phyloP scores from a whole-genome alignment of 768 basidiomycete genomes.

The Macrolepiota dolichaula region DNA sequence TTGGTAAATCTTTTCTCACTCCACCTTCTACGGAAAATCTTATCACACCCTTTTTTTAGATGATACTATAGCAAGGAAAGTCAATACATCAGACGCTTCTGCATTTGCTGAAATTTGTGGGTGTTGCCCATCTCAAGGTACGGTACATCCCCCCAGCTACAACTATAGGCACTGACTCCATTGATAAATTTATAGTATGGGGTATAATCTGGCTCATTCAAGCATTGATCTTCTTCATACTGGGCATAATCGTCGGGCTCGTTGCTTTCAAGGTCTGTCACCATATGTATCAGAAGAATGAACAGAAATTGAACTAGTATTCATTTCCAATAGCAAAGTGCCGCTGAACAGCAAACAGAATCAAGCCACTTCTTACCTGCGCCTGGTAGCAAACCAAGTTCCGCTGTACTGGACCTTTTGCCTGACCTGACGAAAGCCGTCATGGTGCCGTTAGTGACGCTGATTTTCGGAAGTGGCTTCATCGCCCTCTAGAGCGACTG shows the following conservation, averaged over 20 bases:
- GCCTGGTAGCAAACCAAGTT: slow-evolving; percentile 40
- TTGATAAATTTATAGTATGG: slow-evolving; percentile 53
- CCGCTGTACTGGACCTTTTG: slow-evolving; percentile 21
- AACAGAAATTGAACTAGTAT: not conserved
- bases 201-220: slow-evolving; percentile 84
- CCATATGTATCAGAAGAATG: slow-evolving; percentile 24
- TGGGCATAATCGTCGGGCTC: slow-evolving; percentile 74
- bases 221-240: slow-evolving; percentile 70
- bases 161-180: not conserved
- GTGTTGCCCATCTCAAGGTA: slow-evolving; percentile 81
- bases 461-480: not conserved
- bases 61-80: slow-evolving; percentile 80
- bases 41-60: slow-evolving; percentile 37
- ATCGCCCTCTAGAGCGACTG: not conserved
- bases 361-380: slow-evolving; percentile 55
- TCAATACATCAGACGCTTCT: slow-evolving; percentile 85
- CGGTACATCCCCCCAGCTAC: not conserved
- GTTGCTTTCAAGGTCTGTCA: slow-evolving; percentile 74
- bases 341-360: slow-evolving; percentile 22
- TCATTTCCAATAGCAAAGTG: slow-evolving; percentile 11
- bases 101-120: slow-evolving; percentile 83
- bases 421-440: slow-evolving; percentile 1
- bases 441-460: not conserved
- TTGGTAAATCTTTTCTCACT: slow-evolving; percentile 44
- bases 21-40: not conserved